A percentile compares a stretch with the other conserved stretches of the same genome.
These are phyloP conservation scores for Alternaria longipes DNA, from an alignment of 2,329 filamentous ascomycete genomes.

Conservation along the genomic window DNA sequence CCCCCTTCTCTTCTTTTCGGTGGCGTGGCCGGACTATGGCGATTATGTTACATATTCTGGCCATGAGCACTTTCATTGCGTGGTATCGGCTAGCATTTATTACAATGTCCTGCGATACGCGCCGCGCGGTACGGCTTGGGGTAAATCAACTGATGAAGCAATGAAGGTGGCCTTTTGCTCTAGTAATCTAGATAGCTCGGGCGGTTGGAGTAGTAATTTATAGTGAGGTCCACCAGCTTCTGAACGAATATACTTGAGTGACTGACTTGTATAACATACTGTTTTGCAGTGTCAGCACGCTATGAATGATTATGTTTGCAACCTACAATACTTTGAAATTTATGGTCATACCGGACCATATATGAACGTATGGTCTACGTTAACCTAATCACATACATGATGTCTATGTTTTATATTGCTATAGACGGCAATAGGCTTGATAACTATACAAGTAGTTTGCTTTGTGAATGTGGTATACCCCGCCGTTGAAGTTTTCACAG, in stretches of 20 bases:
- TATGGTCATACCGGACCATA: too few relatives aligned
- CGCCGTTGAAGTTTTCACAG: too few relatives aligned
- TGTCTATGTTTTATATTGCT: too few relatives aligned
- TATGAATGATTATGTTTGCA: too few relatives aligned
- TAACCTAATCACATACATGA: too few relatives aligned
- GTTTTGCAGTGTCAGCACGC: neutral
- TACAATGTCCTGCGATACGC: neutral
- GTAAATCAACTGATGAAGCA: neutral
- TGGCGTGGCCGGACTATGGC: neutral
- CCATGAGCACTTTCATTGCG: conserved; percentile 1
- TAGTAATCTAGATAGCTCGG: neutral
- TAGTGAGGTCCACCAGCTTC: neutral
- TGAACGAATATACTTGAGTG: neutral
- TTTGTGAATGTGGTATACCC: too few relatives aligned
- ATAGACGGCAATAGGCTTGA: too few relatives aligned
- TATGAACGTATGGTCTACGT: too few relatives aligned
- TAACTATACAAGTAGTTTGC: too few relatives aligned
- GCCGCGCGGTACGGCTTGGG: conserved; percentile 1
- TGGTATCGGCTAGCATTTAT: neutral
- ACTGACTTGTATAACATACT: neutral
- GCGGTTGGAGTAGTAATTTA: neutral
- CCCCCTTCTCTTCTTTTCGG: conserved; percentile 1
- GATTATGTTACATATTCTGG: neutral
- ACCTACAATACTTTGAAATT: too few relatives aligned
- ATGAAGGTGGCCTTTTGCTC: neutral